phyloP scores from a whole-genome alignment of 805 yeast genomes.

The Kuraishia floccosa region DNA sequence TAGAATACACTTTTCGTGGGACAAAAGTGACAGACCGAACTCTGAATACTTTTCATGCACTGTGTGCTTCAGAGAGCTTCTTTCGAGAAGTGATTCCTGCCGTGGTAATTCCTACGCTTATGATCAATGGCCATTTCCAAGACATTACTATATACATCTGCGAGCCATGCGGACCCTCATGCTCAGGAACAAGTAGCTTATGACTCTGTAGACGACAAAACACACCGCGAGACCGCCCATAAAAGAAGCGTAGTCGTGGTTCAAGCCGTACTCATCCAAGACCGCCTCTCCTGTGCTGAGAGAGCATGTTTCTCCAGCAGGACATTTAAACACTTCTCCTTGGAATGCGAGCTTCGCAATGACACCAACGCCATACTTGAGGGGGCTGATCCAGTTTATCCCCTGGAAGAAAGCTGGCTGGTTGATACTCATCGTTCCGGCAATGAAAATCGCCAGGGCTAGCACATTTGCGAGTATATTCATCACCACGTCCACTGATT shows the following conservation, averaged over 20 bases:
- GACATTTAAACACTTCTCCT: slow-evolving; percentile 35
- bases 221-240: slow-evolving; percentile 22
- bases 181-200: slow-evolving; percentile 13
- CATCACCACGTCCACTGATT: slow-evolving; percentile 61
- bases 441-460: slow-evolving; percentile 61
- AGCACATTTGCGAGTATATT: slow-evolving; percentile 48
- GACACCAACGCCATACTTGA: slow-evolving; percentile 49
- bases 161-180: slow-evolving; percentile 3
- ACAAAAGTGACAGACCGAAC: no score
- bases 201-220: slow-evolving; percentile 20
- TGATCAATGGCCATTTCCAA: no score
- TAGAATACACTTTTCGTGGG: no score
- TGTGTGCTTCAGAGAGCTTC: no score
- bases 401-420: slow-evolving; percentile 57
- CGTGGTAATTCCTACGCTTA: no score
- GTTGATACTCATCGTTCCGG: slow-evolving; percentile 61
- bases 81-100: no score
- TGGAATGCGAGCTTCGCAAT: slow-evolving; percentile 42
- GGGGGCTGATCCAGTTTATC: slow-evolving; percentile 56
- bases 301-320: slow-evolving; percentile 24
- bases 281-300: slow-evolving; percentile 40
- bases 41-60: no score
- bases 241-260: slow-evolving; percentile 16
- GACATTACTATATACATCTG: no score
- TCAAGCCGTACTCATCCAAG: slow-evolving; percentile 31